Evolutionary conservation across 306 rosid genomes (phyloP).

Genomic region (Elaeagnus macrophylla): DNA sequence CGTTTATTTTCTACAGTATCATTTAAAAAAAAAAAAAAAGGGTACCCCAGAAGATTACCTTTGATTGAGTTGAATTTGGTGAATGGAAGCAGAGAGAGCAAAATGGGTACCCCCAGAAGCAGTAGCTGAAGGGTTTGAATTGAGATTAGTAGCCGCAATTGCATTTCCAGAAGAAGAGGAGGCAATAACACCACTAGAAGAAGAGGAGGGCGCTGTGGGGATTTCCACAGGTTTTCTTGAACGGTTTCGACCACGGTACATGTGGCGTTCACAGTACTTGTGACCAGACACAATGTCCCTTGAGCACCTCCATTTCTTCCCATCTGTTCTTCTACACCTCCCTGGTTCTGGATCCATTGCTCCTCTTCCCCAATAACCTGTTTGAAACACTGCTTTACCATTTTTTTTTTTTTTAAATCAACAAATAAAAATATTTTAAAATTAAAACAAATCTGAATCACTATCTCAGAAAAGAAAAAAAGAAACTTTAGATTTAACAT

Average conservation of each 20-base stretch:
- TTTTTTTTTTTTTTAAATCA: background rate
- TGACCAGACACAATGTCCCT: constrained; percentile 94
- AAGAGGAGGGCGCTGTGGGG: constrained; percentile 38
- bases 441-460: background rate
- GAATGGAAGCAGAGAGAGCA: constrained; percentile 35
- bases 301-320: constrained; percentile 97
- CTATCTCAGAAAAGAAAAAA: background rate
- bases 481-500: no score
- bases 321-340: constrained; percentile 92
- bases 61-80: constrained; percentile 49
- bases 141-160: background rate
- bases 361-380: constrained; percentile 87
- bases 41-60: no score
- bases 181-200: constrained; percentile 12
- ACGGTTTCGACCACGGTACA: constrained; percentile 97
- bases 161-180: constrained; percentile 3
- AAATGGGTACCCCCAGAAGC: constrained; percentile 23
- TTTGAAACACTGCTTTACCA: constrained; percentile 43
- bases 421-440: background rate
- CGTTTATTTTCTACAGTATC: no score
- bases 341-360: constrained; percentile 99
- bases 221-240: constrained; percentile 99
- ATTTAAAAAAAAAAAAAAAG: no score
- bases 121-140: constrained; percentile 14
- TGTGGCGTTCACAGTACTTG: constrained; percentile 96